Conservation (phyloP, 2,329 filamentous ascomycete species). For the Sporothrix pseudoabietina region DNA sequence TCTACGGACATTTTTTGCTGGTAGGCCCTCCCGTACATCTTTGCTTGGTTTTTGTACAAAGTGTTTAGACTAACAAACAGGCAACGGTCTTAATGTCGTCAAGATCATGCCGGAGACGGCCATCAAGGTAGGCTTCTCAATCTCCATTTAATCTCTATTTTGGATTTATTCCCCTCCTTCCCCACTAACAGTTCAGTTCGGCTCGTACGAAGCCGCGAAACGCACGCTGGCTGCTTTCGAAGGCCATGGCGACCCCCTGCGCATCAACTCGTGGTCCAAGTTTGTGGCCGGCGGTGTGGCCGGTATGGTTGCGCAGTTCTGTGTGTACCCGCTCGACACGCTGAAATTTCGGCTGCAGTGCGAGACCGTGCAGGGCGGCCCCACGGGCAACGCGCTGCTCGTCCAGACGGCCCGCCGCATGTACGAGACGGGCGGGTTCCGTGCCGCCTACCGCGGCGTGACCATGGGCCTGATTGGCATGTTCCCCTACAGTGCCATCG, state of each 20-base stretch:
- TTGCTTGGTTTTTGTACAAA: neutral
- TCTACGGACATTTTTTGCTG: slow-evolving; percentile 86
- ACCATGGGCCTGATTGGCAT: slow-evolving; percentile 94
- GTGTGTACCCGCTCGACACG: slow-evolving; percentile 91
- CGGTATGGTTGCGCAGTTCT: slow-evolving; percentile 94
- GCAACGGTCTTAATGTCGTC: slow-evolving; percentile 92
- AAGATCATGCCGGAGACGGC: slow-evolving; percentile 99
- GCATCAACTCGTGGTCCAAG: slow-evolving; percentile 81
- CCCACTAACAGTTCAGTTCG: slow-evolving; percentile 58
- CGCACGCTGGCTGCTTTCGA: slow-evolving; percentile 81
- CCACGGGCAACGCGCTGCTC: slow-evolving; percentile 81
- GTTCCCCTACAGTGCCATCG: slow-evolving; percentile 97
- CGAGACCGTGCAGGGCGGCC: slow-evolving; percentile 83
- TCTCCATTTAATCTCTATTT: neutral
- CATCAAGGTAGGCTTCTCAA: slow-evolving; percentile 63
- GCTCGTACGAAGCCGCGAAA: slow-evolving; percentile 94
- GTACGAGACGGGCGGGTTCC: slow-evolving; percentile 72
- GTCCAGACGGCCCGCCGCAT: slow-evolving; percentile 82
- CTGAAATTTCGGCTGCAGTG: slow-evolving; percentile 87
- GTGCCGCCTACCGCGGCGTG: slow-evolving; percentile 84
- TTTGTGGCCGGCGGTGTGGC: slow-evolving; percentile 89
- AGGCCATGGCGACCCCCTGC: slow-evolving; percentile 79
- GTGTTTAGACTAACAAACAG: slow-evolving; percentile 49
- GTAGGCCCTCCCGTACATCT: slow-evolving; percentile 53
- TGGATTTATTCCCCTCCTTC: neutral